phyloP scores from a whole-genome alignment of 352 stramenopile genomes.

The Phytophthora pini region DNA sequence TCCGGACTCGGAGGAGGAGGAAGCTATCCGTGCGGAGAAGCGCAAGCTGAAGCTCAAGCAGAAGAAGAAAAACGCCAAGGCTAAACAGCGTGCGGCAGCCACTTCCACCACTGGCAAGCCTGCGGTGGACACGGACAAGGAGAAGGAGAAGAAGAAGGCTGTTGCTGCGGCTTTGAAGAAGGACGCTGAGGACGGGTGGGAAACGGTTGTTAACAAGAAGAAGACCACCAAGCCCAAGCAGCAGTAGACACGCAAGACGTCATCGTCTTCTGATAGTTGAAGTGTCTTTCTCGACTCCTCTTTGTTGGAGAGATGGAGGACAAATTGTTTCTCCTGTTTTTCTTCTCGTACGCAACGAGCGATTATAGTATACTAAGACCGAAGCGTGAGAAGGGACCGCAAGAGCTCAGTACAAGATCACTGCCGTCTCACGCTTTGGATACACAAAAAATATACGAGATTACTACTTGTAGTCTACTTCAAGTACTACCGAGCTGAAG shows the following conservation, averaged over 20 bases:
- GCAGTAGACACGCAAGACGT: constrained; percentile 45
- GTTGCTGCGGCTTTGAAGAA: constrained; percentile 56
- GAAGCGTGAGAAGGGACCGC: constrained; percentile 3
- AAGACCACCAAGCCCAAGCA: constrained; percentile 71
- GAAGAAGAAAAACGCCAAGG: constrained; percentile 85
- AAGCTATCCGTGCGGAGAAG: constrained; percentile 77
- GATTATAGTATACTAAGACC: constrained; percentile 42
- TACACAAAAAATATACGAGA: constrained; percentile 36
- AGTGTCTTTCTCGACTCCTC: constrained; percentile 16
- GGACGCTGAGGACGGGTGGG: constrained; percentile 81
- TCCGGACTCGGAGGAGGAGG: constrained; percentile 84
- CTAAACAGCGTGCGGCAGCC: constrained; percentile 52
- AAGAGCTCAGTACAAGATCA: constrained; percentile 5
- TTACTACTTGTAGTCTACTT: constrained; percentile 10
- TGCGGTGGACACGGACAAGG: constrained; percentile 44
- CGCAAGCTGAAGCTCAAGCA: constrained; percentile 83
- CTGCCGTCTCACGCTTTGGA: constrained; percentile 14
- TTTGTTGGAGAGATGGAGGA: constrained; percentile 13
- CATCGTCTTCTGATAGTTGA: constrained; percentile 28
- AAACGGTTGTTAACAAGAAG: constrained; percentile 73
- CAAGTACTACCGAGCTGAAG: no score
- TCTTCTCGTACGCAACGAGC: constrained; percentile 32
- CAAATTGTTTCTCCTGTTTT: constrained; percentile 7
- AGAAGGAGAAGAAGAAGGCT: constrained; percentile 60
- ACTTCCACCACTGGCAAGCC: constrained; percentile 25